Conservation (phyloP, 2,329 filamentous ascomycete species). For the Lasiodiplodia sp. region DNA sequence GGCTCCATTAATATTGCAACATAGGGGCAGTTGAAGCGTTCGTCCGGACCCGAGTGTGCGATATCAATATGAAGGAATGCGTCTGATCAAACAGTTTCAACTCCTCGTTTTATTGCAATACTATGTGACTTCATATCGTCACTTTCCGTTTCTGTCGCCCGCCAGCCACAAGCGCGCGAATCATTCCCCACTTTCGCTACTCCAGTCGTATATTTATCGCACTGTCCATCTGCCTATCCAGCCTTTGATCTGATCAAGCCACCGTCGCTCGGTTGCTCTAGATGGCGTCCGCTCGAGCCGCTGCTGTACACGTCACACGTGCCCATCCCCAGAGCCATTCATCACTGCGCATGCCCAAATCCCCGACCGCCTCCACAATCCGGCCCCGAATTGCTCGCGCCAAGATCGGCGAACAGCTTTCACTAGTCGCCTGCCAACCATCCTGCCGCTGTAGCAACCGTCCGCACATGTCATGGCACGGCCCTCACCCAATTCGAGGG, state of each 20-base stretch:
- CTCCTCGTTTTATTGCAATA: no score
- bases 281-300: slow-evolving; percentile 20
- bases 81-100: no score
- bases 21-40: no score
- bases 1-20: no score
- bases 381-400: slow-evolving; percentile 15
- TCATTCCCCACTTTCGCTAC: slow-evolving; percentile 26
- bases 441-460: slow-evolving; percentile 5
- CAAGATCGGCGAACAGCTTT: slow-evolving; percentile 15
- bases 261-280: slow-evolving; percentile 21
- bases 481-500: slow-evolving; percentile 17
- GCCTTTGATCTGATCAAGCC: slow-evolving; percentile 23
- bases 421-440: slow-evolving; percentile 11
- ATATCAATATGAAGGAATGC: no score
- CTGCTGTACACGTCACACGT: slow-evolving; percentile 26
- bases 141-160: slow-evolving; percentile 24
- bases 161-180: slow-evolving; percentile 19
- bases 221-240: slow-evolving; percentile 26
- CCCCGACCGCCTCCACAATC: slow-evolving; percentile 15
- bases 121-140: slow-evolving; percentile 12
- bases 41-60: no score
- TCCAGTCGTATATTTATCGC: slow-evolving; percentile 26
- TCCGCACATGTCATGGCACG: slow-evolving; percentile 11
- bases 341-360: slow-evolving; percentile 6
- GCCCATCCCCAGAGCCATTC: slow-evolving; percentile 16